Percentiles rank a stretch among this genome's conserved stretches.
These are phyloP conservation scores for Saccharomycopsis fibuligera DNA, from an alignment of 805 yeast genomes.

Conservation along the genomic window DNA sequence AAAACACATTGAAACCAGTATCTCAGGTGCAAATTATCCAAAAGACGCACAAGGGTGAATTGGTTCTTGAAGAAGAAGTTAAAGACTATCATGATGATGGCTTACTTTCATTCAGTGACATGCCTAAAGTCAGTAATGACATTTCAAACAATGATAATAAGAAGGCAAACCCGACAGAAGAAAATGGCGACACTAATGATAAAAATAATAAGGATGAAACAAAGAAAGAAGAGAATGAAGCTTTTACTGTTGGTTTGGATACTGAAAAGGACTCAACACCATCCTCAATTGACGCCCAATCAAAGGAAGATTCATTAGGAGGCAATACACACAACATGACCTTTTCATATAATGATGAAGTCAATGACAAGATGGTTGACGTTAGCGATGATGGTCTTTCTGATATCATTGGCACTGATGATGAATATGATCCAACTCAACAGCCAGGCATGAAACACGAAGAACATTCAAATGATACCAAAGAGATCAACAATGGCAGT, in stretches of 20 bases:
- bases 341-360: conserved; percentile 19
- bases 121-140: not conserved
- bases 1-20: conserved; percentile 19
- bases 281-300: too few species aligned
- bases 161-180: not conserved
- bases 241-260: too few species aligned
- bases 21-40: conserved; percentile 53
- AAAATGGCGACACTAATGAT: not conserved
- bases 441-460: conserved; percentile 15
- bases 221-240: not conserved
- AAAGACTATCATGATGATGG: conserved; percentile 19
- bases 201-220: not conserved
- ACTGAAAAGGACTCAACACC: too few species aligned
- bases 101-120: not conserved
- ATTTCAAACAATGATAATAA: not conserved
- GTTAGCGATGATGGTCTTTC: conserved; percentile 18
- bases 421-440: conserved; percentile 15
- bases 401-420: conserved; percentile 13
- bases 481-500: not conserved
- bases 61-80: conserved; percentile 53
- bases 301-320: too few species aligned
- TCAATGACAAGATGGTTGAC: conserved; percentile 6
- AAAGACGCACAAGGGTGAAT: conserved; percentile 86
- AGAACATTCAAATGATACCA: conserved; percentile 6
- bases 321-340: not conserved